A percentile compares a stretch with the other conserved stretches of the same genome.
phyloP scores from a whole-genome alignment of 345 rosid species.

The Carallia brachiata region DNA sequence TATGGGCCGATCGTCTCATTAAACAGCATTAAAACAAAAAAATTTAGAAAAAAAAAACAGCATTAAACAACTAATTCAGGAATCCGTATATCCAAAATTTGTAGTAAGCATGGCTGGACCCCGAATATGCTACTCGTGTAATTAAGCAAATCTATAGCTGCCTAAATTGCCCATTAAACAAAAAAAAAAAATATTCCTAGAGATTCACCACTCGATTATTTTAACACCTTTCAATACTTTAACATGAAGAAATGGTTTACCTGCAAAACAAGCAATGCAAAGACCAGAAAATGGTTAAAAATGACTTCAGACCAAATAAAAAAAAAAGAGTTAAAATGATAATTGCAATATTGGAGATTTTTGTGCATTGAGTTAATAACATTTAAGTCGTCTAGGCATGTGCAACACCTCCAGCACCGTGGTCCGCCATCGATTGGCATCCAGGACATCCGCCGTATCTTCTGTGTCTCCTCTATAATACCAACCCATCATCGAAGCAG shows the following conservation, averaged over 20 bases:
- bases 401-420: conserved; percentile 45
- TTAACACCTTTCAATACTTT: background rate
- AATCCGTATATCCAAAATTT: background rate
- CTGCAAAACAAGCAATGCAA: background rate
- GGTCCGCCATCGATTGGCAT: conserved; percentile 34
- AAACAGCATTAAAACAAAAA: background rate
- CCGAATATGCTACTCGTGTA: too few species aligned
- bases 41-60: too few species aligned
- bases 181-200: conserved; percentile 11
- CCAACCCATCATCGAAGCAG: background rate
- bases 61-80: background rate
- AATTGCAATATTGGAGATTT: too few species aligned
- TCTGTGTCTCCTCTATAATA: conserved; percentile 28
- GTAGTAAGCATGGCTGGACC: background rate
- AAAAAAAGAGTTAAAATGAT: background rate
- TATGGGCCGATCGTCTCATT: background rate
- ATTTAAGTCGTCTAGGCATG: conserved; percentile 25
- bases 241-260: conserved; percentile 4
- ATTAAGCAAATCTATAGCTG: background rate
- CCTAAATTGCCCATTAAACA: background rate
- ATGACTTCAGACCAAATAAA: too few species aligned
- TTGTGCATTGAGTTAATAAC: conserved; percentile 15
- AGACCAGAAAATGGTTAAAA: background rate
- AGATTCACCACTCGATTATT: conserved; percentile 30
- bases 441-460: conserved; percentile 49